Evolutionary conservation across 495 filamentous ascomycete genomes (phyloP).

Genomic region (Daldinia bambusicola): DNA sequence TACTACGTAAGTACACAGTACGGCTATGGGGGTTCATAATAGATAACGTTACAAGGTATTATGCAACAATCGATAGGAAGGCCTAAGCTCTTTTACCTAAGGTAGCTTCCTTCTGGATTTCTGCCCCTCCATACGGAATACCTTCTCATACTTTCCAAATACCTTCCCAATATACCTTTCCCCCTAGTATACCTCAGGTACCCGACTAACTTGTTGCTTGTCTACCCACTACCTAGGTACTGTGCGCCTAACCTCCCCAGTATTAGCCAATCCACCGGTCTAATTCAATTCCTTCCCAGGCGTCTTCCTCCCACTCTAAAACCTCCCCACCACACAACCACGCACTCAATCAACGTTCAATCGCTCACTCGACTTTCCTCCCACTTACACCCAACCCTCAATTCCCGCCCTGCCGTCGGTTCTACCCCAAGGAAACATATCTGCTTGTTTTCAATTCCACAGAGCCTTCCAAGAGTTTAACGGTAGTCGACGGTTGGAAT

Average conservation of each 20-base stretch:
- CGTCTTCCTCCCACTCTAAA: conserved; percentile 29
- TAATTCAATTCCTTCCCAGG: conserved; percentile 42
- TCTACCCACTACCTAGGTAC: conserved; percentile 30
- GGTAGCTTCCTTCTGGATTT: conserved; percentile 8
- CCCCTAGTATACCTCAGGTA: conserved; percentile 21
- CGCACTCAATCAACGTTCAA: conserved; percentile 34
- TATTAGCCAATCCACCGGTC: conserved; percentile 44
- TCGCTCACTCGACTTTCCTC: conserved; percentile 34
- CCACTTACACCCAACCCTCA: conserved; percentile 38
- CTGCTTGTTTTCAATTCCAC: conserved; percentile 36
- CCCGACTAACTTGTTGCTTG: conserved; percentile 27
- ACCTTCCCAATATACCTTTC: too few species aligned
- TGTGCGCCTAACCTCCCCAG: conserved; percentile 34
- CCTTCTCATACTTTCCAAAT: not conserved
- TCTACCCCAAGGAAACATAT: conserved; percentile 26
- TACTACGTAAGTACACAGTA: not conserved
- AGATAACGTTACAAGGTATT: conserved; percentile 1
- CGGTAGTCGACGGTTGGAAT: conserved; percentile 42
- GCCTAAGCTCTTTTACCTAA: conserved; percentile 34
- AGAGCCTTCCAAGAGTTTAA: conserved; percentile 19
- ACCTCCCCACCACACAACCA: conserved; percentile 43
- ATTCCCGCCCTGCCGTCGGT: conserved; percentile 37
- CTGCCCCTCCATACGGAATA: conserved; percentile 38
- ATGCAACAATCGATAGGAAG: conserved; percentile 37
- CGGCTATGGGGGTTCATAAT: not conserved